A percentile compares a stretch with the other conserved stretches of the same genome.
These are phyloP conservation scores for Xylaria telfairii DNA, from an alignment of 495 filamentous ascomycete genomes.

Conservation along the genomic window DNA sequence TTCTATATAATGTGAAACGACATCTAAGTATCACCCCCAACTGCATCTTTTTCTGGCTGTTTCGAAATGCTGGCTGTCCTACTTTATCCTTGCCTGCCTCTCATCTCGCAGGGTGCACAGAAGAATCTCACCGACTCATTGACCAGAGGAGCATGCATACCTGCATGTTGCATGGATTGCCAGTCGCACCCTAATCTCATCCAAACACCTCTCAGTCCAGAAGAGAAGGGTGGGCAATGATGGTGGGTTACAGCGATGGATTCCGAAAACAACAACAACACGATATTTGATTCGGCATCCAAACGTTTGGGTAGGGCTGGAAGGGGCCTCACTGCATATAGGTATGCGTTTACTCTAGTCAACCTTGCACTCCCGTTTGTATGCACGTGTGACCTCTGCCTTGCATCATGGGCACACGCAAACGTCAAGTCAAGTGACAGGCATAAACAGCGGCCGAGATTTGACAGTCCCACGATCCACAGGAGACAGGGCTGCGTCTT, in stretches of 20 bases:
- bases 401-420: not conserved
- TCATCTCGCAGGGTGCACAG: not conserved
- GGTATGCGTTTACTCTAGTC: not conserved
- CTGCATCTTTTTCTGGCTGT: not conserved
- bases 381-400: not conserved
- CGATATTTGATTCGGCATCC: not conserved
- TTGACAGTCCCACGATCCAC: not conserved
- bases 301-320: slow-evolving; percentile 15
- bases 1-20: not conserved
- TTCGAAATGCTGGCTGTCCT: not conserved
- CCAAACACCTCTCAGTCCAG: not conserved
- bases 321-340: not conserved
- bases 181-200: not conserved
- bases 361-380: not conserved
- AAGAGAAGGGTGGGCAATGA: not conserved
- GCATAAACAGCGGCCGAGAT: not conserved
- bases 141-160: not conserved
- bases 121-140: not conserved
- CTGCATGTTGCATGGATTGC: not conserved
- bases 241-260: not conserved
- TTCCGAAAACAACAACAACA: not conserved
- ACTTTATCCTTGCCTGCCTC: not conserved
- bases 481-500: not conserved
- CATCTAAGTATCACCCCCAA: not conserved
- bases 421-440: not conserved